Base-by-base conservation (phyloP, 768 basidiomycete species). In the Suillus brevipes region DNA sequence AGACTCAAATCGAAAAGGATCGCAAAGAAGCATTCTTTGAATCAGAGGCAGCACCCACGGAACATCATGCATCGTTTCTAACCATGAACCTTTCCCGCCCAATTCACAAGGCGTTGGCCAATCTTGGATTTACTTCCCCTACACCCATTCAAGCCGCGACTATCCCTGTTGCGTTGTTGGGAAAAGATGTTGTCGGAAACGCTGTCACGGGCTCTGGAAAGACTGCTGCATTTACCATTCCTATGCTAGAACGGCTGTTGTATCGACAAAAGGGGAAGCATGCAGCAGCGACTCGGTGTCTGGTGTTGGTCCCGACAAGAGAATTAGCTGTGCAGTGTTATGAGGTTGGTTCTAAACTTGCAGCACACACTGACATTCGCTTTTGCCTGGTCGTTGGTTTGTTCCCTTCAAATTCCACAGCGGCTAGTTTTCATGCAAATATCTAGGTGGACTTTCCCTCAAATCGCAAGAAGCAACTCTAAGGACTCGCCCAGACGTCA, bases 131-230 rank as follows among this genome's bases (percentile, higher is more conserved):
- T 70, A 78, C 83, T 55, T 89, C 85, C 38, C 97, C 97, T 9
- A 99, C 97, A 2, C 97, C 97, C 1, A 99, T 99, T 59, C 97
- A 99, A 78, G 88, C 92, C 2, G 89, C 92, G 50, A 91, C 96
- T 14, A 94, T 99, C 62, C 97, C 97, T 20, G 89, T 95, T 50
- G 97, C 95, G 28, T 85, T 99, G 23, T 76, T 96, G 28, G 97
- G 97, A 60, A 95, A 97, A 74, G 97, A 99, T 75, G 85, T 99
- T 43, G 95, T 99, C 61, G 97, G 97, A 38, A 90, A 87, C 65
- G 97, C 97, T 23, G 93, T 97, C 20, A 99, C 97, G 20, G 97
- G 97, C 66, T 97, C 95, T 6, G 97, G 97, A 65, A 99, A 99
- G 82, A 99, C 97, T 1, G 97, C 95, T 12, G 97, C 97, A 2